Percentiles rank a stretch among this genome's conserved stretches.
These are phyloP conservation scores for Claviceps monticola DNA, from an alignment of 2,329 filamentous ascomycete genomes.

Conservation along the genomic window DNA sequence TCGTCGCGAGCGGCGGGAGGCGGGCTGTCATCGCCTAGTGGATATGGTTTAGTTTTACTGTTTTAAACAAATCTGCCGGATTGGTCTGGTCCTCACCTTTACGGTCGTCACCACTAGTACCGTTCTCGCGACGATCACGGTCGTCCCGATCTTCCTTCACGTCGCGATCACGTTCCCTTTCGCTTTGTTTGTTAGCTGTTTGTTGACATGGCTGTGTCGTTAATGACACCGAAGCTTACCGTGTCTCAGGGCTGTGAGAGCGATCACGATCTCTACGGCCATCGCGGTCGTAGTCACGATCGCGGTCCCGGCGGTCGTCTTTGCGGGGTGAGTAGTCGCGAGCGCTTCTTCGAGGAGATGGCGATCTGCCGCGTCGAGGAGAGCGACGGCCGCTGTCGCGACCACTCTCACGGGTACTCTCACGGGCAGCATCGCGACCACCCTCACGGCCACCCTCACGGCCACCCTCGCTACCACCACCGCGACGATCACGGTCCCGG, in stretches of 20 bases:
- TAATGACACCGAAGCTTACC: constrained; percentile 25
- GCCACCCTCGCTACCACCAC: constrained; percentile 14
- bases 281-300: constrained; percentile 65
- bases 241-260: constrained; percentile 54
- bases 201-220: neutral
- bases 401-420: constrained; percentile 13
- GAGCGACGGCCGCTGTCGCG: constrained; percentile 36
- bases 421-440: constrained; percentile 57
- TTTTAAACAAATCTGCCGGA: neutral
- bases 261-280: constrained; percentile 65
- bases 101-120: constrained; percentile 72
- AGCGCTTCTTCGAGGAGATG: constrained; percentile 61
- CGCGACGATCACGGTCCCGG: constrained; percentile 54
- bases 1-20: constrained; percentile 66
- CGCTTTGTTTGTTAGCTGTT: constrained; percentile 15
- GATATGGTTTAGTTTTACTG: neutral
- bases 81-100: constrained; percentile 50
- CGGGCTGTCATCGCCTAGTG: constrained; percentile 46
- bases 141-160: constrained; percentile 55
- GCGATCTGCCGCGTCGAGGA: constrained; percentile 57
- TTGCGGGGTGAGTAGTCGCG: constrained; percentile 79
- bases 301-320: constrained; percentile 71
- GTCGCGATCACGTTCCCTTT: constrained; percentile 40
- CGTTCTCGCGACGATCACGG: constrained; percentile 61
- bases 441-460: constrained; percentile 33